phyloP scores from a whole-genome alignment of 2,329 filamentous ascomycete species.

The Talaromyces islandicus region DNA sequence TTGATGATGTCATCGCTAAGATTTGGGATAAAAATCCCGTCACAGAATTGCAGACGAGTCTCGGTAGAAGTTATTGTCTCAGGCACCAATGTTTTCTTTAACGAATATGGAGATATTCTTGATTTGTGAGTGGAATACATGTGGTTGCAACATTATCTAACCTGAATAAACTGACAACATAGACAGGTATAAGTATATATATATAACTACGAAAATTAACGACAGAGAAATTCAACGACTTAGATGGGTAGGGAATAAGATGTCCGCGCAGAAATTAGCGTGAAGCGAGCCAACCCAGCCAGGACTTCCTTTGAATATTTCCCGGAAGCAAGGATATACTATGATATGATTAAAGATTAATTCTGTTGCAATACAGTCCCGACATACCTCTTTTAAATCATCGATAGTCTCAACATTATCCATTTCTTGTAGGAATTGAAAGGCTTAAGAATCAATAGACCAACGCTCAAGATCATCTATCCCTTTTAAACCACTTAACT shows the following conservation, averaged over 20 bases:
- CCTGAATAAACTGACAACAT: neutral
- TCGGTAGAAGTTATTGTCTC: too few species aligned
- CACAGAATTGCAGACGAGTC: too few species aligned
- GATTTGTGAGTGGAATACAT: neutral
- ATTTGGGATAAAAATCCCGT: too few species aligned
- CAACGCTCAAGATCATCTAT: neutral
- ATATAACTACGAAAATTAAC: neutral
- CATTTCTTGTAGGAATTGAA: neutral
- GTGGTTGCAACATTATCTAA: neutral
- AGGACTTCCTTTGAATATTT: slow-evolving; percentile 13
- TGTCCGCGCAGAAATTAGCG: slow-evolving; percentile 15
- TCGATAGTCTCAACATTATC: neutral
- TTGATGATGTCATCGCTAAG: too few species aligned
- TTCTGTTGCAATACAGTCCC: slow-evolving; percentile 3
- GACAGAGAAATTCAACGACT: neutral
- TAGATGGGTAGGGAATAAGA: slow-evolving; percentile 10
- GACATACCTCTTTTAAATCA: neutral
- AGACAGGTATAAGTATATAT: too few species aligned
- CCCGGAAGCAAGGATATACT: slow-evolving; percentile 10
- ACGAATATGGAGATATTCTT: too few species aligned
- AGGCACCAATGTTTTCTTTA: too few species aligned
- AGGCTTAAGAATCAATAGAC: neutral
- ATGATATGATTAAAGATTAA: slow-evolving; percentile 13
- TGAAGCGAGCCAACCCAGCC: slow-evolving; percentile 11
- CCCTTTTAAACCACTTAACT: neutral